These are phyloP conservation scores for Colletotrichum filicis DNA, from an alignment of 2,329 filamentous ascomycete genomes.

Conservation along the genomic window DNA sequence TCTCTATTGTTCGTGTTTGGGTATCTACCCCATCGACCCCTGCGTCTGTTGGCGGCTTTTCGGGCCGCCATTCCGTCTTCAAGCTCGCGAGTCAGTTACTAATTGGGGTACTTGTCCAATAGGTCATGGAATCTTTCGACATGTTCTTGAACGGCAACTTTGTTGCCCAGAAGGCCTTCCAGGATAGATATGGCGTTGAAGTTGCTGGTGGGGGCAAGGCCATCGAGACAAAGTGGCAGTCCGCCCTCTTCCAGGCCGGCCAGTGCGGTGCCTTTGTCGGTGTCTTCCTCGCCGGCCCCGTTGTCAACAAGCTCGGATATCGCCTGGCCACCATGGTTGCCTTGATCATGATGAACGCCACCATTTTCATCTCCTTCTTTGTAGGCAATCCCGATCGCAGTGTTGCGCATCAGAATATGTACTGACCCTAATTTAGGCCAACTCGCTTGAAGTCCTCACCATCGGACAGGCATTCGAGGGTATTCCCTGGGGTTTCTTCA, in stretches of 20 bases:
- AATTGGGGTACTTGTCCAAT: background rate
- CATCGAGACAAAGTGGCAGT: constrained; percentile 55
- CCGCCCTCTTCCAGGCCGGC: constrained; percentile 46
- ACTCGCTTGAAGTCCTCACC: constrained; percentile 55
- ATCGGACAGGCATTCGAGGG: constrained; percentile 67
- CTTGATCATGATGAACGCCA: constrained; percentile 43
- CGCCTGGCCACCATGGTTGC: constrained; percentile 48
- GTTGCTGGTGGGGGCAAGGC: constrained; percentile 31
- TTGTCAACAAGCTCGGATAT: constrained; percentile 50
- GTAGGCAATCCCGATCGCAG: constrained; percentile 48
- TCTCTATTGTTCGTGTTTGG: too few relatives aligned
- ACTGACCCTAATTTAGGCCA: constrained; percentile 38
- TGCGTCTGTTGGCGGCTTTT: background rate
- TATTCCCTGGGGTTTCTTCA: constrained; percentile 72
- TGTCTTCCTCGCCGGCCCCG: constrained; percentile 49
- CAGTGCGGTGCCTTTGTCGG: constrained; percentile 50
- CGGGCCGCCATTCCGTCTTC: background rate
- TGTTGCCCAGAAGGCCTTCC: constrained; percentile 53
- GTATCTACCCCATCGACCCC: too few relatives aligned
- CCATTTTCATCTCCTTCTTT: constrained; percentile 60
- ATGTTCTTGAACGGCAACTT: constrained; percentile 61
- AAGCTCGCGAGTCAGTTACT: background rate
- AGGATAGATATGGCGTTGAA: constrained; percentile 48
- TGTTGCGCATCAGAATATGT: background rate
- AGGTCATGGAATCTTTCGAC: constrained; percentile 63